Conservation (phyloP, 208 protist species). For the Trypanosoma rangeli region DNA sequence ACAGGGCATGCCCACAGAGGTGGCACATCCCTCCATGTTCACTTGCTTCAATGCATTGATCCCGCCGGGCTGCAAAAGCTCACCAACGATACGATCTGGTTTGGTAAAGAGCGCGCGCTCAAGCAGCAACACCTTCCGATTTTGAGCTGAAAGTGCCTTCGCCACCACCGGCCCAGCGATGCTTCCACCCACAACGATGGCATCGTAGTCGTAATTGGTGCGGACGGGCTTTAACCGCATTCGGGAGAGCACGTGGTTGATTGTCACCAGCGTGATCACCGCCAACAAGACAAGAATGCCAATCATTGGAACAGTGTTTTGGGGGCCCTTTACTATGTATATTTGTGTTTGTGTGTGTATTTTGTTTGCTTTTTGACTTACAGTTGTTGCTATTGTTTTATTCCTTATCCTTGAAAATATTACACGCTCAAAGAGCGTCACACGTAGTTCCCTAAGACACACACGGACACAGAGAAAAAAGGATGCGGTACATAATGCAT, state of each 20-base stretch:
- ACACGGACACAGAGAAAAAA: conserved; percentile 1
- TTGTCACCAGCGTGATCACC: conserved; percentile 43
- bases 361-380: neutral
- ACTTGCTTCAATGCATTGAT: conserved; percentile 79
- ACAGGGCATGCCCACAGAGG: conserved; percentile 80
- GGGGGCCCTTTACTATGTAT: neutral
- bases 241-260: conserved; percentile 56
- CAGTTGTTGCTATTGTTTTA: neutral
- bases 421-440: neutral
- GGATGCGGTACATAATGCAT: too few relatives aligned
- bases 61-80: conserved; percentile 96
- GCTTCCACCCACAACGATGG: conserved; percentile 91
- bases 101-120: conserved; percentile 89
- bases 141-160: conserved; percentile 83
- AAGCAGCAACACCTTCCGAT: conserved; percentile 85
- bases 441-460: neutral
- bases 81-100: conserved; percentile 95
- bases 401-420: too few relatives aligned
- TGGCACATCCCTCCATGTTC: conserved; percentile 87
- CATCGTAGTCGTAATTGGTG: conserved; percentile 87
- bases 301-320: conserved; percentile 27
- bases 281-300: conserved; percentile 36
- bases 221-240: conserved; percentile 41
- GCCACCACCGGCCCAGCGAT: conserved; percentile 90
- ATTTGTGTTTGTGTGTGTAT: neutral